These are phyloP conservation scores for Coccomyxa sp. DNA, from an alignment of 139 green algal genomes.

Conservation along the genomic window DNA sequence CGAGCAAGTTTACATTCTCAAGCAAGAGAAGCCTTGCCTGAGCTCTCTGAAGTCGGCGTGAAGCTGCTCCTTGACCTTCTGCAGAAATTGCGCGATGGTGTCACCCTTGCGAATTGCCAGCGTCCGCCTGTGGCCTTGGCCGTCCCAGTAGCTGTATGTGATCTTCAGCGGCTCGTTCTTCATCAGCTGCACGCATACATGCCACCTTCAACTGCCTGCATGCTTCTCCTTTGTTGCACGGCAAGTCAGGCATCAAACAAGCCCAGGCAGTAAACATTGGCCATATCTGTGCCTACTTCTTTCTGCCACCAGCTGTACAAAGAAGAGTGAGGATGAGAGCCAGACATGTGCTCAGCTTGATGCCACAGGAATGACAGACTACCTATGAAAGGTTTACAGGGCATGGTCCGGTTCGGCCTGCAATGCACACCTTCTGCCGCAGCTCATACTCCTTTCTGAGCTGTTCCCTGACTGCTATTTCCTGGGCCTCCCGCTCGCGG, in stretches of 20 bases:
- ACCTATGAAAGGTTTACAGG: too few species aligned
- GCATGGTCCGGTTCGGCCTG: too few species aligned
- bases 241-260: not conserved
- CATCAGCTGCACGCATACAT: constrained; percentile 49
- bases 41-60: constrained; percentile 84
- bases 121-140: constrained; percentile 71
- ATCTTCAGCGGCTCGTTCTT: constrained; percentile 86
- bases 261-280: not conserved
- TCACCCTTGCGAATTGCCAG: constrained; percentile 60
- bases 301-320: too few species aligned
- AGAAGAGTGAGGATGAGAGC: not conserved
- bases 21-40: not conserved
- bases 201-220: not conserved
- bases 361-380: too few species aligned
- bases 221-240: not conserved
- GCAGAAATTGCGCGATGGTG: constrained; percentile 83
- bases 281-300: too few species aligned
- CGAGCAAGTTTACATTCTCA: too few species aligned
- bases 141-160: constrained; percentile 96
- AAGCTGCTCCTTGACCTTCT: constrained; percentile 75
- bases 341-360: too few species aligned
- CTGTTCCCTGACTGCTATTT: constrained; percentile 68
- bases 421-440: constrained; percentile 20
- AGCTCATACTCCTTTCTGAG: constrained; percentile 58
- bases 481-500: constrained; percentile 71